These are phyloP conservation scores for Debaryomyces prosopidis DNA, from an alignment of 805 yeast genomes.

Conservation along the genomic window DNA sequence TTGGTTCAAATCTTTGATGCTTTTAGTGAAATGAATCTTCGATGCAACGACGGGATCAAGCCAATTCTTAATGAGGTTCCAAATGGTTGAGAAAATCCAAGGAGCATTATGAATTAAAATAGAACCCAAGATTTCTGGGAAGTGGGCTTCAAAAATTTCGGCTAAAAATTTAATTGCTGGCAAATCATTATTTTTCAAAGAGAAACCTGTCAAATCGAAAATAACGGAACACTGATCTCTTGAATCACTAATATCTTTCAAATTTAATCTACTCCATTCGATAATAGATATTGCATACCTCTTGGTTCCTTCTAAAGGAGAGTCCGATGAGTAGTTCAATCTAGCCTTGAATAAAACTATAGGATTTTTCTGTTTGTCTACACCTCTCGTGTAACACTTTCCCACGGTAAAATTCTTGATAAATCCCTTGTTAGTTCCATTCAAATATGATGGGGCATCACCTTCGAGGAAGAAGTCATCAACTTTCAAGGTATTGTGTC, in stretches of 20 bases:
- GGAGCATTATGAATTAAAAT: conserved; percentile 92
- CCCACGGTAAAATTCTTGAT: conserved; percentile 59
- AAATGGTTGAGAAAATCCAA: conserved; percentile 92
- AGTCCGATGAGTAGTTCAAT: conserved; percentile 54
- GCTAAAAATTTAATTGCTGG: conserved; percentile 87
- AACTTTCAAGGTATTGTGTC: conserved; percentile 58
- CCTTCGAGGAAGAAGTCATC: conserved; percentile 68
- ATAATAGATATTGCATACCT: conserved; percentile 72
- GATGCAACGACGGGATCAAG: conserved; percentile 91
- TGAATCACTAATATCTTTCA: conserved; percentile 58
- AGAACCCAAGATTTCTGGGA: conserved; percentile 89
- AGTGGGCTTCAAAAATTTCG: conserved; percentile 90
- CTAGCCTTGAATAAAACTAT: conserved; percentile 79
- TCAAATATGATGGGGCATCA: conserved; percentile 59
- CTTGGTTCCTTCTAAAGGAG: conserved; percentile 68
- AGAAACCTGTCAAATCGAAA: conserved; percentile 84
- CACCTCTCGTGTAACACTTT: conserved; percentile 75
- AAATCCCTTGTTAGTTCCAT: conserved; percentile 43
- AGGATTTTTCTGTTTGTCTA: conserved; percentile 74
- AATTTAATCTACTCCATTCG: conserved; percentile 76
- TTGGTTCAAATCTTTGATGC: conserved; percentile 59
- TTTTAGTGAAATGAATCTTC: conserved; percentile 78
- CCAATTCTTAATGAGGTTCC: conserved; percentile 92
- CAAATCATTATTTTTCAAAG: conserved; percentile 92
- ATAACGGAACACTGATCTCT: conserved; percentile 65